phyloP scores from a whole-genome alignment of 257 asterid genomes.

The Eucommia ulmoides region DNA sequence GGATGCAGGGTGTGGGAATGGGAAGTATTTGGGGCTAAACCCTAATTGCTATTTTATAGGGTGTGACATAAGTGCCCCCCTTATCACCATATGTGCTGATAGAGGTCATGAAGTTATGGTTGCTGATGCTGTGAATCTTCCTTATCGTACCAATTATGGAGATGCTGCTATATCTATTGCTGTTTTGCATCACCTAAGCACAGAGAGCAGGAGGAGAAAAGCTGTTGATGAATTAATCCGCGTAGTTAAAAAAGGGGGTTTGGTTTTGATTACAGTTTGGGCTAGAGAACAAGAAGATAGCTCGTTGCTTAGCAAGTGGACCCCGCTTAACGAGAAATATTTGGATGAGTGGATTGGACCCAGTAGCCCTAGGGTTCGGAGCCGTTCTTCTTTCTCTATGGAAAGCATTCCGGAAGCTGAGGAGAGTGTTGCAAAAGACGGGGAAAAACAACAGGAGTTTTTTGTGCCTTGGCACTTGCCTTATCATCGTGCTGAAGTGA shows the following conservation, averaged over 20 bases:
- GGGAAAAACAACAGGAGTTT: conserved; percentile 62
- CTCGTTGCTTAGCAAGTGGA: conserved; percentile 76
- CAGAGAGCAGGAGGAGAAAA: conserved; percentile 69
- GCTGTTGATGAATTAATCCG: conserved; percentile 87
- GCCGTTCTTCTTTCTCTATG: conserved; percentile 38
- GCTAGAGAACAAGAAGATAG: conserved; percentile 91
- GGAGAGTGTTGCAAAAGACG: conserved; percentile 26
- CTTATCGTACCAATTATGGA: conserved; percentile 70
- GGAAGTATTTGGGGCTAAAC: conserved; percentile 80
- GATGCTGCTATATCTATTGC: conserved; percentile 98
- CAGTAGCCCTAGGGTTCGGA: conserved; percentile 57
- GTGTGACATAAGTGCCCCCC: conserved; percentile 79
- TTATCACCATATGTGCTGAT: conserved; percentile 60
- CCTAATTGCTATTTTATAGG: conserved; percentile 63
- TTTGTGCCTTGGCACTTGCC: conserved; percentile 98
- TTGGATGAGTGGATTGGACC: conserved; percentile 87
- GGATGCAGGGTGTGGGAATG: conserved; percentile 97
- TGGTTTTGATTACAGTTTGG: conserved; percentile 90
- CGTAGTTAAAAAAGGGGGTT: conserved; percentile 64
- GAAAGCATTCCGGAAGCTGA: conserved; percentile 75
- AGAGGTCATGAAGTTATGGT: conserved; percentile 83
- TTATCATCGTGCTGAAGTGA: conserved; percentile 89
- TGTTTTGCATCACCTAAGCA: conserved; percentile 90
- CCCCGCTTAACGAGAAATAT: conserved; percentile 69
- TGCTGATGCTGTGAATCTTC: conserved; percentile 91